These are phyloP conservation scores for Myxozyma neglecta DNA, from an alignment of 805 yeast genomes.

Conservation along the genomic window DNA sequence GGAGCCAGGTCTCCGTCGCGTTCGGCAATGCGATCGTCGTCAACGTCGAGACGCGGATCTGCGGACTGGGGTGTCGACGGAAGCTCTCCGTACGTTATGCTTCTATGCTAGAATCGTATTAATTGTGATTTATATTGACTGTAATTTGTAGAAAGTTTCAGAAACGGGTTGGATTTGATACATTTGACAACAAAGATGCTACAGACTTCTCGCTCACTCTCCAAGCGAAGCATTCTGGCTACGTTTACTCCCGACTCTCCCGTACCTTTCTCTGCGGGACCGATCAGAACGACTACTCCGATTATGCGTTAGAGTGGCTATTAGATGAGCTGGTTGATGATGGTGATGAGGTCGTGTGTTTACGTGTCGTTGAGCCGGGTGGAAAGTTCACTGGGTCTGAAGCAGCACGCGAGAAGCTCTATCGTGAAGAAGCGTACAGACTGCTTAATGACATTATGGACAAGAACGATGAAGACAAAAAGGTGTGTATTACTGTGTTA, in stretches of 20 bases:
- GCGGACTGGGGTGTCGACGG: neutral
- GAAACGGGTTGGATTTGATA: constrained; percentile 47
- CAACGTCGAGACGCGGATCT: constrained; percentile 3
- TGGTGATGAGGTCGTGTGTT: constrained; percentile 49
- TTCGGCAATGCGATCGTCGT: constrained; percentile 22
- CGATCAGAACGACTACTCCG: constrained; percentile 47
- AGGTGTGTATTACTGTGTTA: constrained; percentile 20
- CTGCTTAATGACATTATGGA: constrained; percentile 40
- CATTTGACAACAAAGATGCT: constrained; percentile 43
- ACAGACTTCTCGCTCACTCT: constrained; percentile 44
- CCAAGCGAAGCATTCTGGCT: constrained; percentile 44
- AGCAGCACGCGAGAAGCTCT: constrained; percentile 31
- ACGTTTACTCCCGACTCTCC: constrained; percentile 42
- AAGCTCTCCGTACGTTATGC: constrained; percentile 12
- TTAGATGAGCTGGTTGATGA: constrained; percentile 47
- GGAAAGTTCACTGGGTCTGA: constrained; percentile 32
- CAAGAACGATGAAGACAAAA: constrained; percentile 42
- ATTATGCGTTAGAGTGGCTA: constrained; percentile 49
- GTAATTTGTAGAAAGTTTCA: constrained; percentile 31
- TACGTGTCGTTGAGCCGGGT: constrained; percentile 46
- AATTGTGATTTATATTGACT: neutral
- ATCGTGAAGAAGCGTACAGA: constrained; percentile 42
- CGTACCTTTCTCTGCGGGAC: constrained; percentile 49
- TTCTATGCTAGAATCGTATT: neutral
- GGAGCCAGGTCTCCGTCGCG: constrained; percentile 19